These are phyloP conservation scores for Tetraselmis striata DNA, from an alignment of 139 green algal genomes.

Conservation along the genomic window DNA sequence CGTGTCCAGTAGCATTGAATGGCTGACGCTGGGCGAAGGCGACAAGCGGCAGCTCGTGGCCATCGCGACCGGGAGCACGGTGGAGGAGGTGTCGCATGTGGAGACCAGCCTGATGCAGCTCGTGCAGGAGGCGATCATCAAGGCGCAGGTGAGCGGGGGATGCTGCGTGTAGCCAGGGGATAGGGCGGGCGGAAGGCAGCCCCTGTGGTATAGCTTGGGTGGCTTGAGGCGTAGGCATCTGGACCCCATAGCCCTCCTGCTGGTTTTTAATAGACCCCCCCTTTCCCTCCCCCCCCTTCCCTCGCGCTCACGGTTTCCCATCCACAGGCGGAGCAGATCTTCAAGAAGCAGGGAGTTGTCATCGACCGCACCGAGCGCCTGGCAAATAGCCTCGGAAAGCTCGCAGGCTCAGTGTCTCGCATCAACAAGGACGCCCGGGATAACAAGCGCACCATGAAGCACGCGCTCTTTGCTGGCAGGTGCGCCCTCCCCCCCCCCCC, in stretches of 20 bases:
- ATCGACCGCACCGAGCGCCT: constrained; percentile 52
- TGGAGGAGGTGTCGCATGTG: constrained; percentile 42
- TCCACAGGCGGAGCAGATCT: constrained; percentile 10
- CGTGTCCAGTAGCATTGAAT: background rate
- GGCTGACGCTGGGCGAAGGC: background rate
- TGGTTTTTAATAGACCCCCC: too few relatives aligned
- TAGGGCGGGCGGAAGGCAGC: too few relatives aligned
- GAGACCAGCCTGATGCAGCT: constrained; percentile 61
- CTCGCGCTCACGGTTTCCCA: background rate
- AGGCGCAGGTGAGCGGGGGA: constrained; percentile 38
- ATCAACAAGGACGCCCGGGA: constrained; percentile 22
- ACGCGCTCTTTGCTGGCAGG: background rate
- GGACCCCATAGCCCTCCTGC: background rate
- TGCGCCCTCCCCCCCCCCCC: background rate
- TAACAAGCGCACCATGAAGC: background rate
- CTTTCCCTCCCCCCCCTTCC: background rate
- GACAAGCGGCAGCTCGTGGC: background rate
- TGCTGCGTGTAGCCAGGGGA: too few relatives aligned
- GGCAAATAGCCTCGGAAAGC: constrained; percentile 40
- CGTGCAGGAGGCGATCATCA: constrained; percentile 39
- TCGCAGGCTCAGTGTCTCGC: constrained; percentile 29
- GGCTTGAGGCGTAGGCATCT: too few relatives aligned
- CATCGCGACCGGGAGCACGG: constrained; percentile 16
- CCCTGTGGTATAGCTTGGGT: too few relatives aligned
- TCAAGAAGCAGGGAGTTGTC: constrained; percentile 1